Evolutionary conservation across 73 alveolate species (phyloP).

Genomic region (Paramecium caudatum): DNA sequence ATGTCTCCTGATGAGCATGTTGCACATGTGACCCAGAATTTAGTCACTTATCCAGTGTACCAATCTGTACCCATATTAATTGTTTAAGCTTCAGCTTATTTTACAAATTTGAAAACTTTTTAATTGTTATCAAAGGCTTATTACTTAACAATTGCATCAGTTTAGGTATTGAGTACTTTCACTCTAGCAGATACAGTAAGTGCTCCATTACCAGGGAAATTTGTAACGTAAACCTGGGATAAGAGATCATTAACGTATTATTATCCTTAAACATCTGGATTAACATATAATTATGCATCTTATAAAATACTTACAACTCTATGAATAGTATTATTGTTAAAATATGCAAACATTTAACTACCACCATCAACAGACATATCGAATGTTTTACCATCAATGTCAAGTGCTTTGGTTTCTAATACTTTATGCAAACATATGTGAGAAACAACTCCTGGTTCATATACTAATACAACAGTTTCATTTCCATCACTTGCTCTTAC

Average conservation of each 20-base stretch:
- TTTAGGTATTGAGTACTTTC: not conserved
- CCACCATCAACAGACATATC: slow-evolving; percentile 67
- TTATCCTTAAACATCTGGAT: not conserved
- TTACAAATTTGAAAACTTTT: not conserved
- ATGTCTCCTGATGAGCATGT: not conserved
- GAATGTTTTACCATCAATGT: not conserved
- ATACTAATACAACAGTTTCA: slow-evolving; percentile 31
- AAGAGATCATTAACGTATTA: slow-evolving; percentile 7
- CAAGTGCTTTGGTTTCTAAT: slow-evolving; percentile 8
- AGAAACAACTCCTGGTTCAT: slow-evolving; percentile 52
- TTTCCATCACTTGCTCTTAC: slow-evolving; percentile 46
- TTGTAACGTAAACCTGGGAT: not conserved
- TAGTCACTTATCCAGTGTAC: not conserved
- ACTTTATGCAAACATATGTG: slow-evolving; percentile 43
- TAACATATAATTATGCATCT: slow-evolving; percentile 16
- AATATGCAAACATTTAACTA: not conserved
- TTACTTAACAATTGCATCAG: not conserved
- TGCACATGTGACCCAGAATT: not conserved
- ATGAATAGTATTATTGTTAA: slow-evolving; percentile 36
- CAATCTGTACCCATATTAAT: slow-evolving; percentile 64
- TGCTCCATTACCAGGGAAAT: not conserved
- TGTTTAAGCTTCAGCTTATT: not conserved
- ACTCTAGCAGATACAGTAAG: not conserved
- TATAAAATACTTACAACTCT: not conserved
- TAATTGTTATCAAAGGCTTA: not conserved